A percentile compares a stretch with the other conserved stretches of the same genome.
These are phyloP conservation scores for Porphyrellus cyaneotinctus DNA, from an alignment of 768 basidiomycete species.

Conservation along the genomic window DNA sequence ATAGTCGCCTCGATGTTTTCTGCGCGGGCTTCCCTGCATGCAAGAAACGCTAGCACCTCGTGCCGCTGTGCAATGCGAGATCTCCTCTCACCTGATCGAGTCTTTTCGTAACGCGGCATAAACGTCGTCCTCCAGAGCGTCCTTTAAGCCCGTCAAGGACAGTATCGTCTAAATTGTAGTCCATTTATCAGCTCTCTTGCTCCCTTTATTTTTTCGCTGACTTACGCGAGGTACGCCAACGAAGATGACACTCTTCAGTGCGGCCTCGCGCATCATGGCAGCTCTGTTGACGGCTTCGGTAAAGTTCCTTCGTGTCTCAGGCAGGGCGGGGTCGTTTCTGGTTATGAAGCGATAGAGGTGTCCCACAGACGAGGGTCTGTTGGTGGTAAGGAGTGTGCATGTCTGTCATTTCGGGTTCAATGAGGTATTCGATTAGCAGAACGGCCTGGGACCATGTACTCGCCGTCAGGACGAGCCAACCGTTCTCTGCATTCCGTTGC, in stretches of 20 bases:
- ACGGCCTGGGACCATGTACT: constrained; percentile 27
- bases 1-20: constrained; percentile 67
- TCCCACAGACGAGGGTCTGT: constrained; percentile 74
- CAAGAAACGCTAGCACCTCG: constrained; percentile 23
- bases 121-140: constrained; percentile 79
- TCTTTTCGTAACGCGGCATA: constrained; percentile 62
- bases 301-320: constrained; percentile 40
- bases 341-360: constrained; percentile 80
- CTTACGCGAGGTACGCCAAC: constrained; percentile 81
- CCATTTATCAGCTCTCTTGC: neutral
- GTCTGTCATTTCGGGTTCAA: constrained; percentile 49
- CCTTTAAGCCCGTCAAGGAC: constrained; percentile 70
- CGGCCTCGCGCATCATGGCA: constrained; percentile 84
- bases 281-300: constrained; percentile 65
- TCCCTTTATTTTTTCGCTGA: constrained; percentile 5
- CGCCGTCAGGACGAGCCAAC: constrained; percentile 80
- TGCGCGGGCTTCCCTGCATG: constrained; percentile 51
- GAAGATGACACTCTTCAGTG: constrained; percentile 86
- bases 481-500: constrained; percentile 61
- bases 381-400: constrained; percentile 77
- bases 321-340: constrained; percentile 40
- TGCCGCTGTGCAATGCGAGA: constrained; percentile 13
- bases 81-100: constrained; percentile 55
- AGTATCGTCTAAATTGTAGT: constrained; percentile 62
- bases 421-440: constrained; percentile 15